Evolutionary conservation across 495 filamentous ascomycete species (phyloP).

Genomic region (Mytilinidion resinicola): DNA sequence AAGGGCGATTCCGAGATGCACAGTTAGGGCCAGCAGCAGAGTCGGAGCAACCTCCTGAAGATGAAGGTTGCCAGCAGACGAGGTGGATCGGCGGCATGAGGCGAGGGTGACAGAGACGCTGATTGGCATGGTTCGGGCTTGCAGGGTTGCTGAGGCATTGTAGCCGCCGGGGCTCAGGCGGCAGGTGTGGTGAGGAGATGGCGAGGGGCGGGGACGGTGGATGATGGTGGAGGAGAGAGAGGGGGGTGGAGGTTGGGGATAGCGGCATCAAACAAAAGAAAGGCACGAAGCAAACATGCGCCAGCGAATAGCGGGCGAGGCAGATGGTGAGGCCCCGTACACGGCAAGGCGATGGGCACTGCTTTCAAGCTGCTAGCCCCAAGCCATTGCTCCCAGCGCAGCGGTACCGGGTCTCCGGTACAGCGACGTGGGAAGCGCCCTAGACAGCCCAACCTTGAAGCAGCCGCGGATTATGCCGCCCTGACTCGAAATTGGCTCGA

Average conservation of each 20-base stretch:
- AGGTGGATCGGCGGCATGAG: background rate
- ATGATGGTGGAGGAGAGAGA: background rate
- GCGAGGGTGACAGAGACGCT: background rate
- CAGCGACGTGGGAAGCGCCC: constrained; percentile 18
- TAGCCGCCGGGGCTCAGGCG: background rate
- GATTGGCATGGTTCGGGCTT: constrained; percentile 1
- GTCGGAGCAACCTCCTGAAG: background rate
- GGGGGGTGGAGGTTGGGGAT: background rate
- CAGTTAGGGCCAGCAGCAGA: too few relatives aligned
- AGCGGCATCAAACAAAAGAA: background rate
- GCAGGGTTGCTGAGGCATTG: background rate
- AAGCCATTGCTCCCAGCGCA: constrained; percentile 14
- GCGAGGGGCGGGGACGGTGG: background rate
- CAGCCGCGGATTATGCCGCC: constrained; percentile 7
- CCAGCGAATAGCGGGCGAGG: background rate
- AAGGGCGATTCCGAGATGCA: too few relatives aligned
- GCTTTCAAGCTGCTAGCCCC: constrained; percentile 1
- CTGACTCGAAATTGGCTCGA: background rate
- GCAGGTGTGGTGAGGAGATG: background rate
- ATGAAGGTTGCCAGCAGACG: background rate
- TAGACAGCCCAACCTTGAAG: constrained; percentile 4
- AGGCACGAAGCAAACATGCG: background rate
- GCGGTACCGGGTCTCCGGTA: constrained; percentile 24
- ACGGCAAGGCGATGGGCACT: background rate
- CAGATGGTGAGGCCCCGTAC: background rate